phyloP scores from a whole-genome alignment of 306 rosid species.

The Glycyrrhiza uralensis region DNA sequence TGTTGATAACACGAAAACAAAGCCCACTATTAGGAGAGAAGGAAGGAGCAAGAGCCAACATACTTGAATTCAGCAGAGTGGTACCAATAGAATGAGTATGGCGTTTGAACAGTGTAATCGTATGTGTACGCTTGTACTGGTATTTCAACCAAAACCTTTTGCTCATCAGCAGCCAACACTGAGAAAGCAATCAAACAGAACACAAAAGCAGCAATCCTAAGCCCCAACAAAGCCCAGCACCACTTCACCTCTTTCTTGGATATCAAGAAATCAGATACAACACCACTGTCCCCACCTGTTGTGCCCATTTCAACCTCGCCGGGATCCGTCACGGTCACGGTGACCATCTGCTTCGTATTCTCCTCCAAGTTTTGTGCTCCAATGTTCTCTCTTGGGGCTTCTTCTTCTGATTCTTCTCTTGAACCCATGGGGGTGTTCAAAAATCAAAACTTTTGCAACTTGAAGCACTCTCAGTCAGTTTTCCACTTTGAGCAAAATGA shows the following conservation, averaged over 20 bases:
- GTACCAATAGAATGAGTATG: constrained; percentile 41
- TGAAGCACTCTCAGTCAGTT: background rate
- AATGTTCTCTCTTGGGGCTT: background rate
- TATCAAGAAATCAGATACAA: constrained; percentile 24
- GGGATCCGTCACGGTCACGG: constrained; percentile 21
- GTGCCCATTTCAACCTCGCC: too few species aligned
- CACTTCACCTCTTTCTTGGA: constrained; percentile 37
- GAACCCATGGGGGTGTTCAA: background rate
- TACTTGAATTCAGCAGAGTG: constrained; percentile 50
- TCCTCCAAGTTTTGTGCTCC: background rate
- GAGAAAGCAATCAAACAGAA: constrained; percentile 64
- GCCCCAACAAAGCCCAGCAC: constrained; percentile 44
- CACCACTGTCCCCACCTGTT: background rate
- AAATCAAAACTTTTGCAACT: background rate
- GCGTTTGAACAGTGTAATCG: background rate
- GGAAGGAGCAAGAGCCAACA: background rate
- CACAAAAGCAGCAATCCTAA: constrained; percentile 49
- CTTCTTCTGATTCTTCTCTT: background rate
- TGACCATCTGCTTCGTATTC: too few species aligned
- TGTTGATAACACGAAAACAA: too few species aligned
- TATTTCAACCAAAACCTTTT: background rate
- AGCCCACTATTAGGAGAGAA: background rate
- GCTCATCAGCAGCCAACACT: constrained; percentile 56
- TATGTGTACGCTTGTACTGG: background rate
- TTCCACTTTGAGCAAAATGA: constrained; percentile 10